Evolutionary conservation across 345 rosid species (phyloP), one percentile per base, ranked within the genome.

Genomic region (Sisymbrium altissimum): DNA sequence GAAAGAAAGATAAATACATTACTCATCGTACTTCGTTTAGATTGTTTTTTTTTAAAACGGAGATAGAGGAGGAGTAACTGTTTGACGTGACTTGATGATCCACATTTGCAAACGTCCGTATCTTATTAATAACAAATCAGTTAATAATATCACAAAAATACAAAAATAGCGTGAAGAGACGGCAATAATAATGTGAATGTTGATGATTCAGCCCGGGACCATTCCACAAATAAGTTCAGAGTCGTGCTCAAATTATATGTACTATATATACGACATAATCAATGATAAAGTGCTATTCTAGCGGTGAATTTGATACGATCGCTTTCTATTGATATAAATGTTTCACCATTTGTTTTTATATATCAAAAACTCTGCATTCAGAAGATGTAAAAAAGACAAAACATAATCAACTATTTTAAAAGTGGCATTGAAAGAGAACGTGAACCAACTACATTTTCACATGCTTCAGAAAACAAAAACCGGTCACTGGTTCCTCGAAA

Each of bases 391-490:
- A 40, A 58, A 35, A 0, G 44, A 58, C 64, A 58, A 36, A 57
- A 5, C 19, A 48, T 36, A 52, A 48, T 23, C 12, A 11, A 27
- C 30, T 50, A 36, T 4, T 15, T 4, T 23, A 36, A 61, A 45
- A 36, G 25, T 65, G 60, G 66, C 9, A 19, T 57, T 23, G 53
- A 58, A 48, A 49, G 54, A 74, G 30, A 68, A 68, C 69, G 79
- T 68, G 79, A 67, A 68, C 36, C 66, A 76, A 56, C 75, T 76
- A 40, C 75, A 76, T 54, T 70, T 50, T 76, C 66, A 70, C 80
- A 76, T 76, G 71, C 45, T 54, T 70, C 36, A 12, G 48, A 15
- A 25, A 25, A 3, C 6, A 3, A 54, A 36, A 46, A 35, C 7
- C 29, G 50, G 25, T 49, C 68, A 14, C 3, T 40, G 21, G 38